phyloP scores from a whole-genome alignment of 345 rosid species.

The rapeseed (Brassica napus) region Da-Ae NC_063447.1:13064001-13064500 shows the following conservation, averaged over 20 bases:
- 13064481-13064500: slow-evolving; percentile 60
- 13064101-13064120: slow-evolving; percentile 61
- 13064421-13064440: slow-evolving; percentile 58
- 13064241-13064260: slow-evolving; percentile 59
- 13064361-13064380: slow-evolving; percentile 62
- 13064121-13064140: slow-evolving; percentile 48
- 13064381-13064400: slow-evolving; percentile 60
- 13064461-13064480: slow-evolving; percentile 63
- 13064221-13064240: slow-evolving; percentile 50
- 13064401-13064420: slow-evolving; percentile 74
- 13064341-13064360: slow-evolving; percentile 58
- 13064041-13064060: slow-evolving; percentile 51
- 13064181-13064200: slow-evolving; percentile 56
- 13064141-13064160: slow-evolving; percentile 38
- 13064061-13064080: slow-evolving; percentile 71
- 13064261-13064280: slow-evolving; percentile 47
- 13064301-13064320: slow-evolving; percentile 52
- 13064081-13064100: slow-evolving; percentile 48
- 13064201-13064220: slow-evolving; percentile 57
- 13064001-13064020: background rate
- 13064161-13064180: slow-evolving; percentile 58
- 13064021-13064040: slow-evolving; percentile 47
- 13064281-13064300: slow-evolving; percentile 68
- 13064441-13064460: slow-evolving; percentile 46
- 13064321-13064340: slow-evolving; percentile 48